Evolutionary conservation across 108 stramenopile genomes (phyloP), one percentile per base, ranked within the genome.

Genomic region (Epithemia pelagica): DNA sequence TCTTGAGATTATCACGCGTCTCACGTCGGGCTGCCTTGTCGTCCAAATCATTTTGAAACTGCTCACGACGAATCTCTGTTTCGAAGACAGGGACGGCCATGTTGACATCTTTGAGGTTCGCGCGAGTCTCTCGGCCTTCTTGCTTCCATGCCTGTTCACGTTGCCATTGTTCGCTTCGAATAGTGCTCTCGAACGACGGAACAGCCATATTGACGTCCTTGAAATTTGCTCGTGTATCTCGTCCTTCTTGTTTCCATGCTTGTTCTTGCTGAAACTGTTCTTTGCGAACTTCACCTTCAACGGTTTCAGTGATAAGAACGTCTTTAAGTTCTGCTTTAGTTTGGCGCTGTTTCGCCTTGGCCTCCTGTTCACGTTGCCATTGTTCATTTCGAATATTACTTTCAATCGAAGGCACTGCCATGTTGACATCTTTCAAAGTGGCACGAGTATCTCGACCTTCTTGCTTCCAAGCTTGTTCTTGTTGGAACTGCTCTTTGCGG

Each of bases 261-360:
- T 78, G 61, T 2, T 78, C 77, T 10, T 71, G 71, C 30, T 73
- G 57, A 46, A 69, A 78, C 37, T 78, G 70, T 2, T 71, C 77
- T 22, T 73, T 73, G n/a, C 78, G 68, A 60, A 74, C 66, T 0
- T 67, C 78, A 25, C 72, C 58, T 23, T 30, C 73, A 22, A 73
- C 73, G 69, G 73, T 78, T 61, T 74, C 73, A 1, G 78, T 73
- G 67, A 78, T 74, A 69, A 65, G 68, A 28, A 78, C 66, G 25
- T 74, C 57, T 52, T 59, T 74, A 24, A 73, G 66, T 10, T 67
- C 61, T 23, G 71, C 61, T 28, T 67, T 70, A 37, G 54, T 33
- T 26, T 68, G 54, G 7, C 68, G 72, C 8, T 55, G 65, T n/a
- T 65, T 73, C 22, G 65, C 60, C 54, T 73, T 72, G 28, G 62